Conservation (phyloP, 805 yeast genomes). For the Nakazawaea wyomingensis region DNA sequence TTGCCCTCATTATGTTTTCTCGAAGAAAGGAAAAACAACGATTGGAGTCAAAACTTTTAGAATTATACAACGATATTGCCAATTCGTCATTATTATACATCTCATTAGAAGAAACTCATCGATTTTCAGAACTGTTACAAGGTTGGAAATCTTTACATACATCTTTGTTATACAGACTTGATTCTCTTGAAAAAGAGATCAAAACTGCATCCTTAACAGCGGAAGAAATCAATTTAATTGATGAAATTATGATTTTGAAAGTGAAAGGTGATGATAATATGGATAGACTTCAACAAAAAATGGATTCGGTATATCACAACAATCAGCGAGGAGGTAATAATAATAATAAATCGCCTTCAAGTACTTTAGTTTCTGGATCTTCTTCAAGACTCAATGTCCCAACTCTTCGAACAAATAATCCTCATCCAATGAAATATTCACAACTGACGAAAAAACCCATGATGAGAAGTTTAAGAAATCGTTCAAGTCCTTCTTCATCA, state of each 20-base stretch:
- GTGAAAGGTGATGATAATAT: slow-evolving; percentile 33
- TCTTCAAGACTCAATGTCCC: slow-evolving; percentile 20
- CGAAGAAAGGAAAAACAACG: slow-evolving; percentile 56
- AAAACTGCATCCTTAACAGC: slow-evolving; percentile 29
- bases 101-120: slow-evolving; percentile 50
- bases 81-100: slow-evolving; percentile 52
- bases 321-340: too few species aligned
- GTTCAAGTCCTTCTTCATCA: slow-evolving; percentile 2
- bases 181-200: slow-evolving; percentile 40
- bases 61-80: slow-evolving; percentile 58
- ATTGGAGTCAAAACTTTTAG: slow-evolving; percentile 54
- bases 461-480: slow-evolving; percentile 8
- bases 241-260: slow-evolving; percentile 31
- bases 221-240: slow-evolving; percentile 41
- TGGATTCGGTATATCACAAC: slow-evolving; percentile 9
- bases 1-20: slow-evolving; percentile 33
- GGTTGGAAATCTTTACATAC: slow-evolving; percentile 77
- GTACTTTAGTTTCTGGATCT: slow-evolving; percentile 10
- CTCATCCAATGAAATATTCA: slow-evolving; percentile 22
- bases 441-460: slow-evolving; percentile 17
- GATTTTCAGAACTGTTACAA: slow-evolving; percentile 49
- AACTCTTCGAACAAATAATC: slow-evolving; percentile 24
- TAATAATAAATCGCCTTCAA: slow-evolving; percentile 5
- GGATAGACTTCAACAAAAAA: slow-evolving; percentile 26
- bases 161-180: slow-evolving; percentile 50